Evolutionary conservation across 768 basidiomycete species (phyloP).

Genomic region (Boletus huronensis): DNA sequence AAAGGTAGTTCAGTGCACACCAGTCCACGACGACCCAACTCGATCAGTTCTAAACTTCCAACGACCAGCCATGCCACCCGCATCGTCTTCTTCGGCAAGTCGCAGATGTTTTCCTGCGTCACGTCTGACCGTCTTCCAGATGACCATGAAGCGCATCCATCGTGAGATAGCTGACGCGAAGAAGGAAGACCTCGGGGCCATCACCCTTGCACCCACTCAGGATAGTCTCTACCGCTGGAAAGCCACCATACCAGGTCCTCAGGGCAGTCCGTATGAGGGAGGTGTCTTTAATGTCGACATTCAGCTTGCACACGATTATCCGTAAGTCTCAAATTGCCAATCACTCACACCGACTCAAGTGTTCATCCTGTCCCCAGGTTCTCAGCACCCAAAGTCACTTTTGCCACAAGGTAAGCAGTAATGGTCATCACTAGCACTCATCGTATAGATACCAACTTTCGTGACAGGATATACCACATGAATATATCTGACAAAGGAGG

Average conservation of each 20-base stretch:
- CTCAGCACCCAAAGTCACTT: conserved; percentile 72
- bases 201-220: conserved; percentile 62
- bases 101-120: background rate
- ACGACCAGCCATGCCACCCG: conserved; percentile 23
- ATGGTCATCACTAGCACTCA: background rate
- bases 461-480: conserved; percentile 79
- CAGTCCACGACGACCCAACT: background rate
- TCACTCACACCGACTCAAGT: background rate
- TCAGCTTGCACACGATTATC: conserved; percentile 68
- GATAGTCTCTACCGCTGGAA: conserved; percentile 71
- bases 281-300: conserved; percentile 72
- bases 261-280: conserved; percentile 79
- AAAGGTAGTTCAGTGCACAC: too few relatives aligned
- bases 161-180: conserved; percentile 76
- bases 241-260: conserved; percentile 76
- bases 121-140: conserved; percentile 32
- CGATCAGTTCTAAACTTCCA: background rate
- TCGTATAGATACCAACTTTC: background rate
- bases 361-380: conserved; percentile 45
- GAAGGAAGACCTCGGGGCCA: conserved; percentile 79
- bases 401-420: conserved; percentile 60
- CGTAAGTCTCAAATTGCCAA: conserved; percentile 40
- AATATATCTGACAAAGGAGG: conserved; percentile 77
- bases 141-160: conserved; percentile 78
- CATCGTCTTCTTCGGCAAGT: conserved; percentile 25